phyloP scores from a whole-genome alignment of 2,329 filamentous ascomycete genomes.

The Penicillium sp. region DNA sequence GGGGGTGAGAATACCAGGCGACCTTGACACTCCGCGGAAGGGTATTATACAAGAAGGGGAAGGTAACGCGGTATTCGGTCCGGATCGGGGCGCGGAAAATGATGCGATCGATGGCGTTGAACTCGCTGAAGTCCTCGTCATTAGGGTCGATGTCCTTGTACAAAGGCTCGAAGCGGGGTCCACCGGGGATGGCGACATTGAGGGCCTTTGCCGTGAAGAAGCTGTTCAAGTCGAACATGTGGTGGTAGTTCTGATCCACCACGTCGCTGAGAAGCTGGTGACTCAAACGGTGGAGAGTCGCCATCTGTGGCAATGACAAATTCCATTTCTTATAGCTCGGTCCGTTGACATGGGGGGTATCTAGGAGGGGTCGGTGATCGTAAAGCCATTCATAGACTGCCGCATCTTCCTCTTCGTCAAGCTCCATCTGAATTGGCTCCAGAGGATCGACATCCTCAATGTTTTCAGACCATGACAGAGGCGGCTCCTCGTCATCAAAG shows the following conservation, averaged over 20 bases:
- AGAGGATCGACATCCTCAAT: conserved; percentile 97
- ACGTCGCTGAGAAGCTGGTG: conserved; percentile 87
- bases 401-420: conserved; percentile 89
- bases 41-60: conserved; percentile 94
- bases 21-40: conserved; percentile 90
- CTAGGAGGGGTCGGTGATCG: conserved; percentile 84
- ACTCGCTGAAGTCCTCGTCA: conserved; percentile 98
- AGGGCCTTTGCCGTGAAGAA: conserved; percentile 95
- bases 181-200: conserved; percentile 96
- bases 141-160: conserved; percentile 99
- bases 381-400: conserved; percentile 98
- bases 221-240: conserved; percentile 93
- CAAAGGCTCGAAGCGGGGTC: conserved; percentile 90
- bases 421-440: conserved; percentile 97
- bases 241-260: conserved; percentile 95
- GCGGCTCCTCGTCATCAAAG: conserved; percentile 97
- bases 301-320: conserved; percentile 90
- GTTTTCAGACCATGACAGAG: conserved; percentile 96
- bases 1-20: conserved; percentile 91
- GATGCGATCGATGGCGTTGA: conserved; percentile 98
- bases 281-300: conserved; percentile 87
- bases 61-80: conserved; percentile 93
- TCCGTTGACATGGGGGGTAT: conserved; percentile 92
- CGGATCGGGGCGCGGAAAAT: conserved; percentile 95
- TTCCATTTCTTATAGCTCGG: conserved; percentile 98